Evolutionary conservation across 345 rosid species (phyloP).

Genomic region (Gossypium stocksii): DNA sequence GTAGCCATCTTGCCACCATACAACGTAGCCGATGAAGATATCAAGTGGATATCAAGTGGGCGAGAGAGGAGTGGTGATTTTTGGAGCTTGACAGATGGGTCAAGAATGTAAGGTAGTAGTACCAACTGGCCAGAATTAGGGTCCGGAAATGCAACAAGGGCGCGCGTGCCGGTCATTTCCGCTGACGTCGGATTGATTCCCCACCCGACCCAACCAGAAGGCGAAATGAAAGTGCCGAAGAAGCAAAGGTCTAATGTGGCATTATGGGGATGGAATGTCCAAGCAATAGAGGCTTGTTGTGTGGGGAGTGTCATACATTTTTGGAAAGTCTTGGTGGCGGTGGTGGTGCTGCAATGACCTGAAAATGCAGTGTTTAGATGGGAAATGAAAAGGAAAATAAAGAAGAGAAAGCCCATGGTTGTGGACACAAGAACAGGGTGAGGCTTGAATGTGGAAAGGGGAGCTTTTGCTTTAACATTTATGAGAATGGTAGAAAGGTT

Average conservation of each 20-base stretch:
- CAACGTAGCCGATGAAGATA: slow-evolving; percentile 74
- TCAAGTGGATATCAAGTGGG: slow-evolving; percentile 64
- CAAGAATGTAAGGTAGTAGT: slow-evolving; percentile 68
- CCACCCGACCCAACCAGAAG: slow-evolving; percentile 95
- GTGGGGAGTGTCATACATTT: slow-evolving; percentile 83
- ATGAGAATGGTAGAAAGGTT: not conserved
- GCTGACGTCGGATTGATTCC: slow-evolving; percentile 78
- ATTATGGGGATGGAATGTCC: slow-evolving; percentile 85
- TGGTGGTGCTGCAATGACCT: slow-evolving; percentile 54
- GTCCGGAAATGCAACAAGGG: slow-evolving; percentile 81
- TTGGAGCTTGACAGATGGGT: slow-evolving; percentile 82
- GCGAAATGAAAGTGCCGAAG: slow-evolving; percentile 90
- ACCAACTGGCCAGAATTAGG: slow-evolving; percentile 80
- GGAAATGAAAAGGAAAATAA: slow-evolving; percentile 28
- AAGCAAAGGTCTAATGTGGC: slow-evolving; percentile 77
- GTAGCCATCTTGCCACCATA: slow-evolving; percentile 93
- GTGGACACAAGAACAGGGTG: not conserved
- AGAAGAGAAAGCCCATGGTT: slow-evolving; percentile 20
- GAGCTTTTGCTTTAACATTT: slow-evolving; percentile 4
- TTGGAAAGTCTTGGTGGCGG: slow-evolving; percentile 52
- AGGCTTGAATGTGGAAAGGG: not conserved
- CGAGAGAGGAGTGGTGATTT: slow-evolving; percentile 75
- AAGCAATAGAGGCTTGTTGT: slow-evolving; percentile 89
- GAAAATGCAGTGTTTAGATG: slow-evolving; percentile 29
- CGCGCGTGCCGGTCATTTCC: slow-evolving; percentile 81